Evolutionary conservation across 805 yeast species (phyloP), one percentile per base, ranked within the genome.

Genomic region (Jamesozyma piceae): DNA sequence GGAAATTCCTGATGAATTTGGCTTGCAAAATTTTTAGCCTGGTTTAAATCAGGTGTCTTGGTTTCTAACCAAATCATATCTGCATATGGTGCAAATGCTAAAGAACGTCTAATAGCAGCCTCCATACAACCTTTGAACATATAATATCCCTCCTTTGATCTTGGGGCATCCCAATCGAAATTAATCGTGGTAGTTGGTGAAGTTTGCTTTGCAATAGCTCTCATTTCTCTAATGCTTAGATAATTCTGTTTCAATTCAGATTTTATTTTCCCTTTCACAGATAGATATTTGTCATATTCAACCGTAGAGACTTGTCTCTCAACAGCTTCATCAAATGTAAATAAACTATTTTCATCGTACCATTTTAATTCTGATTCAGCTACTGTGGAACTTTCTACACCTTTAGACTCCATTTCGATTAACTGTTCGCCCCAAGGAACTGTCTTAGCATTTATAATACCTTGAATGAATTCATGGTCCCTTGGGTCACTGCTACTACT

Each of bases 31-130:
- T 54, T 58, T 42, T 59, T 60, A 6, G 81, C 80, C 53, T 74
- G 74, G 26, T 63, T 48, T 38, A 77, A 55, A 49, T 76, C 70
- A 17, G 83, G 83, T 3, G 71, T 67, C 55, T 76, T 75, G 30
- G 82, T 78, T 52, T 78, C 82, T 15, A 77, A 62, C 83, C 83
- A 78, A 19, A 78, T 56, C 54, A 75, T 55, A 44, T 77, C 83
- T 11, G 81, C 70, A 46, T 73, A 73, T 13, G 81, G 82, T 5
- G 80, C 76, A 55, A 65, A 78, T 1, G 68, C 67, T 22, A 75
- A 54, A 0, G 76, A 73, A 43, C 83, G 66, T 51, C 73, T 69
- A 35, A 77, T 60, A 2, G 82, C 82, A 19, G 70, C 69, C 33
- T 71, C 76, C 50, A 74, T 65, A 18, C 81, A 74, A 1, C 72